phyloP scores from a whole-genome alignment of 768 basidiomycete species.

The Naganishia vaughanmartiniae region DNA sequence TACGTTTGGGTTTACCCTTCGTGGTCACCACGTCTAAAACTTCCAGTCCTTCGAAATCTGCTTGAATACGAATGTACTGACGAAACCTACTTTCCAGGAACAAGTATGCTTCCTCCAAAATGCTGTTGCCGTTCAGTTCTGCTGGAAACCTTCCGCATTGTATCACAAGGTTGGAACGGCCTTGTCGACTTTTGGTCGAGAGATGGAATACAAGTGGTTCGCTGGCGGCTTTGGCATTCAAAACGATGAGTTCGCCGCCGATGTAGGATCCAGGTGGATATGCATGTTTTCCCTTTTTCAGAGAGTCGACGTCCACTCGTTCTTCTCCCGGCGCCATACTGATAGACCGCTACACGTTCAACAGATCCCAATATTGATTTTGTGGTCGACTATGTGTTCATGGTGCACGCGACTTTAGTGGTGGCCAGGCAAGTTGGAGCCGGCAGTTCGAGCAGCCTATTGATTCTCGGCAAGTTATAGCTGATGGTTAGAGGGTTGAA shows the following conservation, averaged over 20 bases:
- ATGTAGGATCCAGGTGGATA: constrained; percentile 14
- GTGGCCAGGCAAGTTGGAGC: not conserved
- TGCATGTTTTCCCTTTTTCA: not conserved
- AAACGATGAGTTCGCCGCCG: constrained; percentile 8
- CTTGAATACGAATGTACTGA: constrained; percentile 14
- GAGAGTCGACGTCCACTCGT: constrained; percentile 7
- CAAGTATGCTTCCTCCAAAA: constrained; percentile 1
- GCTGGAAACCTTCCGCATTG: constrained; percentile 19
- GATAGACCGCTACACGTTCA: not conserved
- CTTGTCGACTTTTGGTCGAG: constrained; percentile 20
- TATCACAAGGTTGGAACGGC: constrained; percentile 9
- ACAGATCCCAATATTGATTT: not conserved
- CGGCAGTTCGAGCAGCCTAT: not conserved
- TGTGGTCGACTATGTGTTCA: not conserved
- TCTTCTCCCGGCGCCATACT: not conserved
- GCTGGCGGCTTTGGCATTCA: not conserved
- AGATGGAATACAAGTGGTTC: constrained; percentile 17
- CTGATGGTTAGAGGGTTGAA: not conserved
- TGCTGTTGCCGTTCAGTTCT: not conserved
- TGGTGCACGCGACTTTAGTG: not conserved
- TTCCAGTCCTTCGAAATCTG: constrained; percentile 8
- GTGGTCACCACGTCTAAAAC: constrained; percentile 1
- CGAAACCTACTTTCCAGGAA: constrained; percentile 17
- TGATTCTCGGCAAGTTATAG: not conserved
- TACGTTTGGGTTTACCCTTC: constrained; percentile 11